Evolutionary conservation across 169 alveolate species (phyloP).

Genomic region (Plasmodium malariae): DNA sequence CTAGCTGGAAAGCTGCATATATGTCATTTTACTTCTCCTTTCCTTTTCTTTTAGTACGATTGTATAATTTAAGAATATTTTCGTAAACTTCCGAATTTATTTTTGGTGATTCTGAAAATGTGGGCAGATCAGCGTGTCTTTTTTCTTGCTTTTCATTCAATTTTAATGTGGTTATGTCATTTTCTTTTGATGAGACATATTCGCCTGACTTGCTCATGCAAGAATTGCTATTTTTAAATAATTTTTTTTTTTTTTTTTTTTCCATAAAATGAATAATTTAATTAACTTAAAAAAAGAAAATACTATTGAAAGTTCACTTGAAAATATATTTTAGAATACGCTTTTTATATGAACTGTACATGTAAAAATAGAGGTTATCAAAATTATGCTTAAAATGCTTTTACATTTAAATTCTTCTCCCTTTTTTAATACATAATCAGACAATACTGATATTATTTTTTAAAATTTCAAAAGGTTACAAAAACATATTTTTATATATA

Average conservation of each 20-base stretch:
- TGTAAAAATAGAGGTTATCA: constrained; percentile 4
- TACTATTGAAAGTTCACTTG: too few relatives aligned
- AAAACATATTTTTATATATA: not conserved
- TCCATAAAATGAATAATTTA: constrained; percentile 4
- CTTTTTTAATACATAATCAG: too few relatives aligned
- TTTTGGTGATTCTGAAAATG: constrained; percentile 6
- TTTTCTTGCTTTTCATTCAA: not conserved
- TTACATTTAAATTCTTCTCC: too few relatives aligned
- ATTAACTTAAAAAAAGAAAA: not conserved
- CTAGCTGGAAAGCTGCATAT: not conserved
- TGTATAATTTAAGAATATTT: constrained; percentile 21
- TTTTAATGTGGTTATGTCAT: not conserved
- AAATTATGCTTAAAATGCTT: not conserved
- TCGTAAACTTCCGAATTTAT: constrained; percentile 47
- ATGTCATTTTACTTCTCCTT: not conserved
- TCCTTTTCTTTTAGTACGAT: not conserved
- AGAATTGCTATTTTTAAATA: constrained; percentile 11
- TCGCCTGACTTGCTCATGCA: constrained; percentile 17
- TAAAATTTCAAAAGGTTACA: constrained; percentile 3
- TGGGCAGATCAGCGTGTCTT: not conserved
- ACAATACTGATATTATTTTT: not conserved
- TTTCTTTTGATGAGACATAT: constrained; percentile 2
- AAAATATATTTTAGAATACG: too few relatives aligned
- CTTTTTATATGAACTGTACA: constrained; percentile 14
- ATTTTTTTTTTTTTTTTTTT: constrained; percentile 30